Percentiles rank a stretch among this genome's conserved stretches.
Evolutionary conservation across 495 filamentous ascomycete species (phyloP).

Genomic region (Bryoglossum gracile): DNA sequence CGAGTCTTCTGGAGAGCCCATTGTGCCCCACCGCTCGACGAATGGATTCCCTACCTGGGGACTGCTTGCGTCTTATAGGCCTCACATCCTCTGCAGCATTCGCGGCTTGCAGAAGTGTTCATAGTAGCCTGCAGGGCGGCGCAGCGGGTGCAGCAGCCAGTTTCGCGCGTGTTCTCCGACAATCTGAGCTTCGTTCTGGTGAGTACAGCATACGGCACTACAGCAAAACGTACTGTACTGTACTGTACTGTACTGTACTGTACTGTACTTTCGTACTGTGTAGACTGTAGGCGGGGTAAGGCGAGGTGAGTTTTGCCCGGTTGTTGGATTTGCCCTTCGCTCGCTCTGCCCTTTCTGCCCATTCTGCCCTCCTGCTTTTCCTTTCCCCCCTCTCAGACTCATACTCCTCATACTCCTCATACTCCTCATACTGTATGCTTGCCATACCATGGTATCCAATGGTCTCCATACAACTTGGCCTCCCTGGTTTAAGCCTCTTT

Average conservation of each 20-base stretch:
- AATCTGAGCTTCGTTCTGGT: too few relatives aligned
- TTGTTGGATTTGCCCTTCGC: too few relatives aligned
- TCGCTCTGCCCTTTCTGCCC: too few relatives aligned
- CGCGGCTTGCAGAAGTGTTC: conserved; percentile 14
- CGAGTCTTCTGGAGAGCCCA: conserved; percentile 15
- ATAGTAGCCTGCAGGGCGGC: conserved; percentile 22
- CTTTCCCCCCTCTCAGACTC: conserved; percentile 1
- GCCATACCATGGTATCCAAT: too few relatives aligned
- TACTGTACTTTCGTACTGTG: too few relatives aligned
- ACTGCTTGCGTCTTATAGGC: conserved; percentile 17
- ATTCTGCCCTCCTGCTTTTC: conserved; percentile 2
- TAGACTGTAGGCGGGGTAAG: too few relatives aligned
- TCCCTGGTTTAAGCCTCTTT: neutral
- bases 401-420: neutral
- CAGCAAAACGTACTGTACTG: too few relatives aligned
- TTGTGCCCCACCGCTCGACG: conserved; percentile 16
- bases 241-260: too few relatives aligned
- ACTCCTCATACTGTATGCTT: too few relatives aligned
- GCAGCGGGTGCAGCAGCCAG: conserved; percentile 20
- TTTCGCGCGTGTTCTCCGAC: conserved; percentile 1
- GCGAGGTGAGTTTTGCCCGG: too few relatives aligned
- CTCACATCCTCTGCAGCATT: conserved; percentile 10
- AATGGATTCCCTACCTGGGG: conserved; percentile 9
- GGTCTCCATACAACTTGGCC: neutral
- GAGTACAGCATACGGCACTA: too few relatives aligned